These are phyloP conservation scores for Ulmus americana DNA, from an alignment of 331 rosid genomes.

Conservation along the genomic window DNA sequence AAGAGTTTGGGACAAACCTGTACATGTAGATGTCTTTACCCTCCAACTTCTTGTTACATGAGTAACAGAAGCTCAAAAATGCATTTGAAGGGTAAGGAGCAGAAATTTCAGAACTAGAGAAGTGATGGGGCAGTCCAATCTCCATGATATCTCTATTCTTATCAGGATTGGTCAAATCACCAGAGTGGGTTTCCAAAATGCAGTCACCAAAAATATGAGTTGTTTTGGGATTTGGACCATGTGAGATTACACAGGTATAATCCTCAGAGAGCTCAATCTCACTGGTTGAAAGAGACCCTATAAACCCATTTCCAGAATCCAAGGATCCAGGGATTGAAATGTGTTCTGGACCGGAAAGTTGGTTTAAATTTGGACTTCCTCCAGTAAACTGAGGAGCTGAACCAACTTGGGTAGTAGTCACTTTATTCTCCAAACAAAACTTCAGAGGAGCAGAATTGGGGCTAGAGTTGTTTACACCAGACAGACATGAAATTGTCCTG, in stretches of 20 bases:
- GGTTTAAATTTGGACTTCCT: conserved; percentile 39
- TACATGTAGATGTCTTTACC: conserved; percentile 83
- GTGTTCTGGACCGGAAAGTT: conserved; percentile 14
- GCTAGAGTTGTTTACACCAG: conserved; percentile 22
- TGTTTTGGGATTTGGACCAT: conserved; percentile 72
- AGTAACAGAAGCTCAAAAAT: conserved; percentile 67
- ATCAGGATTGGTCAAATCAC: conserved; percentile 29
- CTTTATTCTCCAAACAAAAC: conserved; percentile 37
- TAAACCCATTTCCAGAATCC: conserved; percentile 31
- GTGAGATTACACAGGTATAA: conserved; percentile 79
- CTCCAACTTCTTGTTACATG: conserved; percentile 66
- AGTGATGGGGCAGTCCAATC: conserved; percentile 20
- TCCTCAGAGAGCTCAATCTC: conserved; percentile 89
- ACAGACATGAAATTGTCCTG: conserved; percentile 34
- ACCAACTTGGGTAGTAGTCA: conserved; percentile 18
- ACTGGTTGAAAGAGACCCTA: conserved; percentile 56
- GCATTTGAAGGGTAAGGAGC: conserved; percentile 40
- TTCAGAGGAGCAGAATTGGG: conserved; percentile 20
- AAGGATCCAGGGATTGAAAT: conserved; percentile 35
- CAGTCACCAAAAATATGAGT: conserved; percentile 80
- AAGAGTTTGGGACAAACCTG: conserved; percentile 41
- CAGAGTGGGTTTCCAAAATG: conserved; percentile 55
- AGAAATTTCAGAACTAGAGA: conserved; percentile 17
- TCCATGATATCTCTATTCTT: conserved; percentile 39
- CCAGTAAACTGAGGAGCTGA: conserved; percentile 46